These are phyloP conservation scores for Erysimum cheiri DNA, from an alignment of 441 rosid genomes.

Conservation along the genomic window DNA sequence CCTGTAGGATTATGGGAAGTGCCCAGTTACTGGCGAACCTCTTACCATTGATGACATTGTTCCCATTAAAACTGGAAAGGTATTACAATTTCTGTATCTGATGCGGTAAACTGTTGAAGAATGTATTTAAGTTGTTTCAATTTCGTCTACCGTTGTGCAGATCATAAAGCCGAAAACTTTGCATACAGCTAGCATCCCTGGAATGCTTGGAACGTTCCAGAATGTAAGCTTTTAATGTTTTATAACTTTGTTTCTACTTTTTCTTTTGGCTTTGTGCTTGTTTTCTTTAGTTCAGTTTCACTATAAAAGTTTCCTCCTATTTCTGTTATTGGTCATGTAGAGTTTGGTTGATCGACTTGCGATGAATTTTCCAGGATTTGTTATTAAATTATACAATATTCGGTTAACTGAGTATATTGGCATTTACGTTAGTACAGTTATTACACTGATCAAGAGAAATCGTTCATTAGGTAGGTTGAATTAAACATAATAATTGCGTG, in stretches of 20 bases:
- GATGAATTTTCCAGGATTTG: not conserved
- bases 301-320: not conserved
- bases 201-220: slow-evolving; percentile 95
- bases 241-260: not conserved
- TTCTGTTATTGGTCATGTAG: slow-evolving; percentile 13
- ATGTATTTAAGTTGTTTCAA: not conserved
- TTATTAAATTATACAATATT: not conserved
- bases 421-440: slow-evolving; percentile 13
- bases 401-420: not conserved
- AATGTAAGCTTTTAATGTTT: slow-evolving; percentile 58
- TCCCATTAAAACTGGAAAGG: slow-evolving; percentile 81
- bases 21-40: slow-evolving; percentile 88
- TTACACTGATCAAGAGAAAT: not conserved
- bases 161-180: slow-evolving; percentile 90
- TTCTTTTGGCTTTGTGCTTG: not conserved
- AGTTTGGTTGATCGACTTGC: slow-evolving; percentile 5
- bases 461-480: slow-evolving; percentile 1
- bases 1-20: slow-evolving; percentile 86
- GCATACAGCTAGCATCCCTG: slow-evolving; percentile 96
- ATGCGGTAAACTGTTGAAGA: not conserved
- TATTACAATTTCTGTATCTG: slow-evolving; percentile 38
- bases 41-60: slow-evolving; percentile 80
- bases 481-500: slow-evolving; percentile 4
- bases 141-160: slow-evolving; percentile 48
- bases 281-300: not conserved